phyloP scores from a whole-genome alignment of 345 rosid genomes.

The Populus simonii region DNA sequence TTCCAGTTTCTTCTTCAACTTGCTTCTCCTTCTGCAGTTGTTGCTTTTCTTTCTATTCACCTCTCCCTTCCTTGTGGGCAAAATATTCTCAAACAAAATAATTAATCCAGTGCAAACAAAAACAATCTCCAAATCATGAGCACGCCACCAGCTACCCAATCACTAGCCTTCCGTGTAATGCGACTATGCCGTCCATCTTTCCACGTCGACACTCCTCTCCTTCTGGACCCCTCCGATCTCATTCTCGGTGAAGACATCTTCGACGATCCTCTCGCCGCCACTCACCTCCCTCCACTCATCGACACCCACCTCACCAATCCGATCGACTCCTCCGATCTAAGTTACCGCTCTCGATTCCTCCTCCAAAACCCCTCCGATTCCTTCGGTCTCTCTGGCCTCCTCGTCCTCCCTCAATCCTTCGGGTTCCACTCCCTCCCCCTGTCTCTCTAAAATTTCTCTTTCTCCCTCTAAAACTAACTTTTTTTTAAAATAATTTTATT shows the following conservation, averaged over 20 bases:
- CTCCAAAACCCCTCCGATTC: constrained; percentile 70
- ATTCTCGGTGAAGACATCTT: constrained; percentile 87
- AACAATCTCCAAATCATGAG: constrained; percentile 35
- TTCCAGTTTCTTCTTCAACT: neutral
- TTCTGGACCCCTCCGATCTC: constrained; percentile 77
- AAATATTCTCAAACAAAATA: neutral
- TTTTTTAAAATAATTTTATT: neutral
- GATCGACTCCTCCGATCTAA: constrained; percentile 58
- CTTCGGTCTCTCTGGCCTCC: constrained; percentile 89
- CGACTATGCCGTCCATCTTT: constrained; percentile 86
- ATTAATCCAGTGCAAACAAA: neutral
- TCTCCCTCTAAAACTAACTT: neutral
- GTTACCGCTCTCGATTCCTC: constrained; percentile 63
- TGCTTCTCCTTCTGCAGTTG: too few relatives aligned
- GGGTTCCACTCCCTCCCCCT: constrained; percentile 41
- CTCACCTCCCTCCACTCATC: constrained; percentile 50
- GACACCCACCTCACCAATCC: constrained; percentile 24
- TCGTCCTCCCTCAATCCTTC: constrained; percentile 94
- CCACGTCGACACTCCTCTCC: constrained; percentile 84
- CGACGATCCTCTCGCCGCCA: constrained; percentile 74
- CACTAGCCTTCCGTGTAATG: constrained; percentile 96
- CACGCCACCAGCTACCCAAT: constrained; percentile 68
- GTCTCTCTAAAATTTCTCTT: neutral
- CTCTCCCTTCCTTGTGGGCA: neutral
- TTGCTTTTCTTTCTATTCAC: neutral